Conservation (phyloP, 2,329 filamentous ascomycete species). For the Fusarium pseudonygamai region DNA sequence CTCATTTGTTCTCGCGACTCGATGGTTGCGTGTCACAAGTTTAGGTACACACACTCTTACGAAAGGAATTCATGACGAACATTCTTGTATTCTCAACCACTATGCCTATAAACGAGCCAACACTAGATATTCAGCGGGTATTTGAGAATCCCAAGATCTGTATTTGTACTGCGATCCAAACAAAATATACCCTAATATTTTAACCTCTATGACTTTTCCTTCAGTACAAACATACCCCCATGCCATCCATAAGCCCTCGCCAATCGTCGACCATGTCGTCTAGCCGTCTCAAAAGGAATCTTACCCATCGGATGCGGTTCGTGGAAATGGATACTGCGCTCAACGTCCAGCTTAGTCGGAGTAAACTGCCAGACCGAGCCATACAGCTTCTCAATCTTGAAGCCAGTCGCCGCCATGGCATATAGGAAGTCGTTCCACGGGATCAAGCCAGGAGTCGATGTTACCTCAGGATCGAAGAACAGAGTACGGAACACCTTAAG, state of each 20-base stretch:
- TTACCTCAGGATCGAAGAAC: constrained; percentile 3
- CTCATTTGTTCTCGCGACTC: no score
- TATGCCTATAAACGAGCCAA: no score
- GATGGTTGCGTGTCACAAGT: background rate
- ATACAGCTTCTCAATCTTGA: background rate
- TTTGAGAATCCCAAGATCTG: background rate
- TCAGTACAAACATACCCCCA: background rate
- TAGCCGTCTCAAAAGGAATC: background rate
- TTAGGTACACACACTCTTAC: accelerated
- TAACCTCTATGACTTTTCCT: background rate
- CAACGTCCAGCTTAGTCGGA: background rate
- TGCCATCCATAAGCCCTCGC: background rate
- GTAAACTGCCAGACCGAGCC: constrained; percentile 4
- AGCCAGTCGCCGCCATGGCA: background rate
- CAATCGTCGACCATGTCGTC: background rate
- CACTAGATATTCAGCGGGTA: accelerated
- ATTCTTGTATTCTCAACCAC: accelerated
- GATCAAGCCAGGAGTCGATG: background rate
- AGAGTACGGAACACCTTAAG: background rate
- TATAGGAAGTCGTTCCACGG: background rate
- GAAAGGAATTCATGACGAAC: accelerated
- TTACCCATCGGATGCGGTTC: background rate
- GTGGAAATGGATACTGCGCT: background rate
- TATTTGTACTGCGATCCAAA: background rate
- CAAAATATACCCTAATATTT: background rate